Conservation (phyloP, 2,329 filamentous ascomycete genomes). For the Ceratocystis papillata region DNA sequence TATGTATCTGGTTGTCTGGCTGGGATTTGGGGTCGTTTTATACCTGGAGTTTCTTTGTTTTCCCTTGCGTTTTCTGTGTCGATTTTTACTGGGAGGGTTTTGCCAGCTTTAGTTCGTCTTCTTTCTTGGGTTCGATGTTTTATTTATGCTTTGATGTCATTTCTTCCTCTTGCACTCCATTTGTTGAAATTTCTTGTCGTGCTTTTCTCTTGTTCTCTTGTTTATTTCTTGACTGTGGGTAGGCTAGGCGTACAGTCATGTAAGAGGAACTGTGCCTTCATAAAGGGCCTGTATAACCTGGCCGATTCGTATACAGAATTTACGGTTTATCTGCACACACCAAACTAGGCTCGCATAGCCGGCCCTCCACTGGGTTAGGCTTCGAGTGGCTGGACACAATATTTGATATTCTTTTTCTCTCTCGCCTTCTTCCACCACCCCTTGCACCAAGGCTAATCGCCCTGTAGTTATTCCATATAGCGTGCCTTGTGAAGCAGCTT, state of each 20-base stretch:
- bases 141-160: neutral
- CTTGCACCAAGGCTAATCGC: too few species aligned
- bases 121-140: slow-evolving; percentile 7
- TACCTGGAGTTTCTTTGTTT: slow-evolving; percentile 22
- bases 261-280: too few species aligned
- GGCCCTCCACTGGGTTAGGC: too few species aligned
- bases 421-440: too few species aligned
- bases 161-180: neutral
- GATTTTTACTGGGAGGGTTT: slow-evolving; percentile 14
- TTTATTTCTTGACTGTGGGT: neutral
- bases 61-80: slow-evolving; percentile 8
- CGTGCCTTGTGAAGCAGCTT: neutral
- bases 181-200: neutral
- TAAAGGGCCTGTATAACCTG: too few species aligned
- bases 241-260: too few species aligned
- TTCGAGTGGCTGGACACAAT: too few species aligned
- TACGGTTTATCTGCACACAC: too few species aligned
- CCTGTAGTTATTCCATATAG: too few species aligned
- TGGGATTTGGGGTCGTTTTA: slow-evolving; percentile 9
- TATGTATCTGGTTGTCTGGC: slow-evolving; percentile 1
- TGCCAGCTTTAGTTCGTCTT: neutral
- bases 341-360: too few species aligned
- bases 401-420: too few species aligned
- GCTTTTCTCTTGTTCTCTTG: neutral
- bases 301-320: too few species aligned